These are phyloP conservation scores for Ceratobasidium sp. DNA, from an alignment of 1,284 basidiomycete genomes.

Conservation along the genomic window DNA sequence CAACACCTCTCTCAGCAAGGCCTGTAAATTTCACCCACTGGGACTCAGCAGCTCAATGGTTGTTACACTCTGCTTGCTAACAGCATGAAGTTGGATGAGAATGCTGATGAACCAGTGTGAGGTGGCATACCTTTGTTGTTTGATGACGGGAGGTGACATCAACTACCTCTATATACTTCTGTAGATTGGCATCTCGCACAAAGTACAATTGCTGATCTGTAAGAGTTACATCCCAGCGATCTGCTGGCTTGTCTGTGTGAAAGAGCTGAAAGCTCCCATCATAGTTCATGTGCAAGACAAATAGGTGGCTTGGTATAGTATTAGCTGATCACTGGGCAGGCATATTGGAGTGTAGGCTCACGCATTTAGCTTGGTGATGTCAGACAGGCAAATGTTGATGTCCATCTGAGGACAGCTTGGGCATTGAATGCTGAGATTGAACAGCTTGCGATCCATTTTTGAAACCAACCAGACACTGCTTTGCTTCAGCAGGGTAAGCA, in stretches of 20 bases:
- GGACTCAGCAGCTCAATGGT: background rate
- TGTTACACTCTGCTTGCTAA: background rate
- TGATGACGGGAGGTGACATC: background rate
- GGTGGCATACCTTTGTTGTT: background rate
- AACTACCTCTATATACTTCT: background rate
- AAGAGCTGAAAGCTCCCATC: constrained; percentile 7
- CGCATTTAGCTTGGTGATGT: background rate
- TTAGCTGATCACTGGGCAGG: background rate
- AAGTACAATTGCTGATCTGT: background rate
- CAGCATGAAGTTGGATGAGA: background rate
- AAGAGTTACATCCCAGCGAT: background rate
- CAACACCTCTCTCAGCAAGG: constrained; percentile 1
- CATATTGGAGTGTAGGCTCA: background rate
- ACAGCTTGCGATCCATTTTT: no score
- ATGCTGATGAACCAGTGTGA: background rate
- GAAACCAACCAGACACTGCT: background rate
- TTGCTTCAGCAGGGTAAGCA: background rate
- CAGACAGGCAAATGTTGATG: background rate
- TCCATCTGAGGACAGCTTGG: background rate
- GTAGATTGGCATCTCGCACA: background rate
- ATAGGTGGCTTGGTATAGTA: background rate
- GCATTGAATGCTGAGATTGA: background rate
- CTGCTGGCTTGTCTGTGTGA: background rate
- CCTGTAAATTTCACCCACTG: background rate
- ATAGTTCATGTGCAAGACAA: background rate